Evolutionary conservation across 352 stramenopile genomes (phyloP).

Genomic region (Pythium apleroticum): DNA sequence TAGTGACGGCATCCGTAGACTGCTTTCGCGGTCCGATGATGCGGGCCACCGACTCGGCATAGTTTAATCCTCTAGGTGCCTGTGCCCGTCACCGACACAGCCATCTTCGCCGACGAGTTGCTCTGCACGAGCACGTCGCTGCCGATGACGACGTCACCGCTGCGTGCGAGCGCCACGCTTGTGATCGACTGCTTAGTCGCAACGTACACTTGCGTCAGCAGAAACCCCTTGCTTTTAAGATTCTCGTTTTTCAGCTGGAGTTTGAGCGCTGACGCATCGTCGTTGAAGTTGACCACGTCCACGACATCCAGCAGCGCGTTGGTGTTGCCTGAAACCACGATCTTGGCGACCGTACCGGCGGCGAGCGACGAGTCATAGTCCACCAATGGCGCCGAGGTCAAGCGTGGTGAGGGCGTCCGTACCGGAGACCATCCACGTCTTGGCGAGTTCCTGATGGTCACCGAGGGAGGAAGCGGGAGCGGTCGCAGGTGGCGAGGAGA

Average conservation of each 20-base stretch:
- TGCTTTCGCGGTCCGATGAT: no score
- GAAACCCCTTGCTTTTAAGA: conserved; percentile 27
- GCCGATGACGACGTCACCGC: conserved; percentile 33
- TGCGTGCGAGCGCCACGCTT: conserved; percentile 9
- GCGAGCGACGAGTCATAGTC: conserved; percentile 34
- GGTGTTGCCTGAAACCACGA: conserved; percentile 33
- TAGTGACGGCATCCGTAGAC: no score
- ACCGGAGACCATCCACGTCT: conserved; percentile 36
- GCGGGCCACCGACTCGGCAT: no score
- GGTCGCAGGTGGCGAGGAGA: conserved; percentile 8
- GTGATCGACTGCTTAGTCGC: conserved; percentile 26
- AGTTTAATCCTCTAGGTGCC: no score
- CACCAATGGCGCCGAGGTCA: conserved; percentile 34
- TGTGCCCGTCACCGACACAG: no score
- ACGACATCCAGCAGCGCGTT: conserved; percentile 30
- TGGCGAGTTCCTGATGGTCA: conserved; percentile 17
- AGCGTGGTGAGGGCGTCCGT: conserved; percentile 26
- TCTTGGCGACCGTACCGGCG: conserved; percentile 23
- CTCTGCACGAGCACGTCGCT: conserved; percentile 27
- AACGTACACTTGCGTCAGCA: conserved; percentile 38
- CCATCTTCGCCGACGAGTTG: conserved; percentile 13
- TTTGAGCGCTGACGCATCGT: conserved; percentile 9
- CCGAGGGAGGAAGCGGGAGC: conserved; percentile 7
- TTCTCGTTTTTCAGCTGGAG: conserved; percentile 20
- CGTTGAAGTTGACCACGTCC: conserved; percentile 21